Evolutionary conservation across 768 basidiomycete species (phyloP).

Genomic region (Agrocybe chaxingu): DNA sequence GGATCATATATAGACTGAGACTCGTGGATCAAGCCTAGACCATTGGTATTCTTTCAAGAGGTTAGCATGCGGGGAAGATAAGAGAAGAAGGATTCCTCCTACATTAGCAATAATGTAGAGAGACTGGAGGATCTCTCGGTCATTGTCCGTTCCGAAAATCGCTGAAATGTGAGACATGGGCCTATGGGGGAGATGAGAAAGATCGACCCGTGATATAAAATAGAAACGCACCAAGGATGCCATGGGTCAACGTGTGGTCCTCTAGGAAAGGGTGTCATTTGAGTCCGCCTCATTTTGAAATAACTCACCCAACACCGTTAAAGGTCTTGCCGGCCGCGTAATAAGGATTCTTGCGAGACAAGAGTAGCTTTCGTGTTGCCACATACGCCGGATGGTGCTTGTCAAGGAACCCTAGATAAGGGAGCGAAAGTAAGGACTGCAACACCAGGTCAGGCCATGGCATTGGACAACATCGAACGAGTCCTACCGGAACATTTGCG

Average conservation of each 20-base stretch:
- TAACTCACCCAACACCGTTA: conserved; percentile 62
- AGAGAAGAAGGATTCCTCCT: conserved; percentile 18
- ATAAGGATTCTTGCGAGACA: conserved; percentile 70
- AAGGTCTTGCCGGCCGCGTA: conserved; percentile 61
- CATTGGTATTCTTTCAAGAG: conserved; percentile 57
- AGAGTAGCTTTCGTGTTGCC: conserved; percentile 58
- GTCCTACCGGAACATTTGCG: conserved; percentile 74
- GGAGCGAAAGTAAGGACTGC: conserved; percentile 74
- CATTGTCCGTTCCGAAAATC: conserved; percentile 73
- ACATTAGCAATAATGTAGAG: conserved; percentile 71
- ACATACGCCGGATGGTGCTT: conserved; percentile 56
- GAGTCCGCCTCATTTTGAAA: background rate
- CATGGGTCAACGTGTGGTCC: conserved; percentile 73
- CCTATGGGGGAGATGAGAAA: conserved; percentile 30
- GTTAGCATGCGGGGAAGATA: conserved; percentile 1
- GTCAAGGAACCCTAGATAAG: conserved; percentile 75
- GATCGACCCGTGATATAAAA: background rate
- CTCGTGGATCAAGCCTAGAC: conserved; percentile 78
- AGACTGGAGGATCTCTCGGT: conserved; percentile 59
- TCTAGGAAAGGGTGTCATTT: conserved; percentile 29
- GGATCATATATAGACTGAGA: conserved; percentile 60
- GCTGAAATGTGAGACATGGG: conserved; percentile 79
- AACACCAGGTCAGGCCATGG: background rate
- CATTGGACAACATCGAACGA: background rate
- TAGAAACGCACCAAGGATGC: conserved; percentile 57